Base-by-base conservation (phyloP, 257 asterid species). In the Solanum appendiculatum region DNA sequence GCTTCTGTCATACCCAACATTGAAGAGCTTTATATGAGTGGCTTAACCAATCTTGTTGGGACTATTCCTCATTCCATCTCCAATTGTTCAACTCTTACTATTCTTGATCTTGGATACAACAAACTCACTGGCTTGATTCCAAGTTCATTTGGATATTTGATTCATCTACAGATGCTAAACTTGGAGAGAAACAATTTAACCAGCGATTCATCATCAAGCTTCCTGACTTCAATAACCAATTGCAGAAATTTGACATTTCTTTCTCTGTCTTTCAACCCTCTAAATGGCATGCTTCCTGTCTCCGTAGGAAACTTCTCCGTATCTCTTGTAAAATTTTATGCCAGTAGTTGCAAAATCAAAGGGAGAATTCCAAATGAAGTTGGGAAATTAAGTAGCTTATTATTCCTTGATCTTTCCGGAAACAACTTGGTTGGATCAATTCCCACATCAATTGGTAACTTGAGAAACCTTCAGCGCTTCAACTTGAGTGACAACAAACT, bases 71-170 rank as follows among this genome's bases (percentile, higher is more conserved):
- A 73, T 18, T 84, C 82, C 36, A 87, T 90, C 78, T 87, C 87
- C 81, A 88, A 90, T 74, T 80, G 84, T 15, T 88, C 91, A 14
- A 46, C 60, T 33, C 91, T 90, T 44, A 0, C n/a, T 3, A 1
- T 1, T 15, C 33, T 90, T 44, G 21, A 75, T 2, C 85, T 88
- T 77, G 12, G 34, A 3, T 0, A 0, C 2, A 90, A 90, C 88
- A 27, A 48, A 13, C 78, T 90, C 84, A 46, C 11, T 1, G 92
- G 89, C 20, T n/a, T 86, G 20, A 85, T 90, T 2, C 91, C 92
- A 5, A 15, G 4, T 21, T 88, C 92, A 12, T 14, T 88, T 5
- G 88, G 89, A 31, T 56, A 87, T 18, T 54, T 54, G 63, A 54
- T n/a, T 1, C n/a, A 54, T 54, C 0, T 54, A 54, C 0, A 18